Evolutionary conservation across 257 asterid species (phyloP), one percentile per base, ranked within the genome.

Genomic region (Buddleja alternifolia): DNA sequence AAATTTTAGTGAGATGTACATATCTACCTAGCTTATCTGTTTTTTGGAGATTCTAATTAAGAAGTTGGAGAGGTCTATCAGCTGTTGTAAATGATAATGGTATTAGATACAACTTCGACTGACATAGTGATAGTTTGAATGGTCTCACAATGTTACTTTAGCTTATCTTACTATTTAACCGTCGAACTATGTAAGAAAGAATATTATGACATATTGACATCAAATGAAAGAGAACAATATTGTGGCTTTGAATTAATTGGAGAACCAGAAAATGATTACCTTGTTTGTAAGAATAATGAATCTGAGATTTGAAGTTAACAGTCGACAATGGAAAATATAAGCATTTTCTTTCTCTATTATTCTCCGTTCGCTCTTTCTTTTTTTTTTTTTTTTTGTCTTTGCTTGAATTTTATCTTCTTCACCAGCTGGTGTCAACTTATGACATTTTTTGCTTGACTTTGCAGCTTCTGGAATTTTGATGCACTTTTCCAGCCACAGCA

Each of bases 401-500:
- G 34, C 34, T 29, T 5, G 5, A 29, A 2, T 1, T 1, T 29
- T 29, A n/a, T 29, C 34, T 29, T 29, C 34, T 29, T 29, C 3
- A 1, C 5, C 34, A 3, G 11, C 29, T 63, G 42, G 20, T 7
- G 8, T 32, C 34, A 29, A 29, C 5, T 12, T 58, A 45, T 11
- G 50, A 12, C 21, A 12, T 8, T 56, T 34, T 52, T 46, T 54
- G 12, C 54, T 24, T 42, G 15, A 15, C 15, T 10, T 37, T 82
- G 78, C 75, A 86, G 90, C 78, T 86, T 78, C 78, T 86, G 88
- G 90, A 86, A 86, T 65, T 86, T 86, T 29, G 93, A 86, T 80
- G 86, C 90, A 19, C 86, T 86, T 67, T 84, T 84, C 81, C 93
- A 86, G 80, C 90, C 90, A 2, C 93, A 86, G 39, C 93, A 86